Conservation (phyloP, 805 yeast species). For the Spathaspora boniae region DNA sequence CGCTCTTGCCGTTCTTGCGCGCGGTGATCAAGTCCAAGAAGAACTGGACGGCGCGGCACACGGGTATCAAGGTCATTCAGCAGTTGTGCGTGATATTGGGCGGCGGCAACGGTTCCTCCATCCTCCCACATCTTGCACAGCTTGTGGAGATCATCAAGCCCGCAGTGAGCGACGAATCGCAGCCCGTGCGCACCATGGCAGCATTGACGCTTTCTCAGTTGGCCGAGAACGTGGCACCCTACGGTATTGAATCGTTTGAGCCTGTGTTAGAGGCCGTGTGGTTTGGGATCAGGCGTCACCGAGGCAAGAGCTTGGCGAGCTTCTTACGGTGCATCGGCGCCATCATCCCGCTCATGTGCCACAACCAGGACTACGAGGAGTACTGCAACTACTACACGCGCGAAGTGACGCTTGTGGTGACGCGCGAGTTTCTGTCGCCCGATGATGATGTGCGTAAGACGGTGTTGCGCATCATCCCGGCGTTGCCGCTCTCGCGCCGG, state of each 20-base stretch:
- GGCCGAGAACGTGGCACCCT: conserved; percentile 81
- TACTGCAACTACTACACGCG: conserved; percentile 73
- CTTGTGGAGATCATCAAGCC: conserved; percentile 59
- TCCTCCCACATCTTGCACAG: conserved; percentile 68
- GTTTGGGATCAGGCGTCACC: conserved; percentile 70
- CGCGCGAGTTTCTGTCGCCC: conserved; percentile 73
- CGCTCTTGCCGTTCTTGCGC: conserved; percentile 71
- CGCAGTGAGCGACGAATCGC: conserved; percentile 63
- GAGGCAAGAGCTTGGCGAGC: conserved; percentile 76
- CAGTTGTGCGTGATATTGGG: conserved; percentile 71
- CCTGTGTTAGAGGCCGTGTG: conserved; percentile 69
- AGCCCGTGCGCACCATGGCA: conserved; percentile 63
- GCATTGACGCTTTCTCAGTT: conserved; percentile 70
- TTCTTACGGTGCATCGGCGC: conserved; percentile 76
- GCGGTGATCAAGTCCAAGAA: conserved; percentile 77
- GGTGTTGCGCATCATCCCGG: conserved; percentile 64
- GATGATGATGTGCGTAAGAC: conserved; percentile 66
- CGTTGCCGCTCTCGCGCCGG: conserved; percentile 59
- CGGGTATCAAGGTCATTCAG: conserved; percentile 75
- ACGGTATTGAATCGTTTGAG: conserved; percentile 88
- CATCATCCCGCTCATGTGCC: conserved; percentile 79
- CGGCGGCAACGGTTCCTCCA: conserved; percentile 46
- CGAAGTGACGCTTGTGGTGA: conserved; percentile 64
- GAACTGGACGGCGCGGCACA: conserved; percentile 79
- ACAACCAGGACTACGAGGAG: conserved; percentile 50